Conservation (phyloP, 106 monocot genomes). For the Acorus calamus region DNA sequence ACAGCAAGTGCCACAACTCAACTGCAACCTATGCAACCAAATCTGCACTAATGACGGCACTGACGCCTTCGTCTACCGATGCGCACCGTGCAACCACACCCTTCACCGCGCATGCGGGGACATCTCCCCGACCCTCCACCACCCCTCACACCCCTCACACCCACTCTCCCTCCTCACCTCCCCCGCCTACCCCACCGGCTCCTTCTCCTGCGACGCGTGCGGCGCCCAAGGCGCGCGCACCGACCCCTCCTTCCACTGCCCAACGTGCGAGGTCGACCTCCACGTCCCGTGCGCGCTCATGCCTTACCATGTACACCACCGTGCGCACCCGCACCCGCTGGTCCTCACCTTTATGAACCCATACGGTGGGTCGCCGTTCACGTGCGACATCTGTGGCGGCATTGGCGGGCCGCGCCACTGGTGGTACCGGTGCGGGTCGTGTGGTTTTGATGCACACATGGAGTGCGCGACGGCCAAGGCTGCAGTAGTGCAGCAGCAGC, state of each 20-base stretch:
- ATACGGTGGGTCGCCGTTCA: background rate
- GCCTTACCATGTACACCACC: background rate
- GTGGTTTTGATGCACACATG: conserved; percentile 2
- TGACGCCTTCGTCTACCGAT: too few species aligned
- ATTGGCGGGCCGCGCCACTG: background rate
- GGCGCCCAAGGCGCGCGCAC: background rate
- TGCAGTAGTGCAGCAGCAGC: too few species aligned
- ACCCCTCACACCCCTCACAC: conserved; percentile 1
- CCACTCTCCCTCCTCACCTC: background rate
- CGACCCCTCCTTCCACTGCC: conserved; percentile 4
- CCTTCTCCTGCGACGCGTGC: conserved; percentile 9
- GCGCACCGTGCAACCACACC: background rate
- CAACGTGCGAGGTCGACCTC: conserved; percentile 6
- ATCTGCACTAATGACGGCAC: background rate
- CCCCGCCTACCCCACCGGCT: background rate
- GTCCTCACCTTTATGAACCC: background rate
- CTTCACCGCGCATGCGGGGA: background rate
- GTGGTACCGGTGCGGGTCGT: conserved; percentile 2
- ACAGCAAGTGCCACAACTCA: too few species aligned
- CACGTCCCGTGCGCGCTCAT: background rate
- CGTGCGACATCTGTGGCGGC: background rate
- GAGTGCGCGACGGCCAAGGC: background rate
- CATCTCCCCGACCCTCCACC: background rate
- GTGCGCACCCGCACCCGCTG: background rate
- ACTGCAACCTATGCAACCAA: background rate